Evolutionary conservation across 306 rosid genomes (phyloP).

Genomic region (Pyrus pyrifolia): DNA sequence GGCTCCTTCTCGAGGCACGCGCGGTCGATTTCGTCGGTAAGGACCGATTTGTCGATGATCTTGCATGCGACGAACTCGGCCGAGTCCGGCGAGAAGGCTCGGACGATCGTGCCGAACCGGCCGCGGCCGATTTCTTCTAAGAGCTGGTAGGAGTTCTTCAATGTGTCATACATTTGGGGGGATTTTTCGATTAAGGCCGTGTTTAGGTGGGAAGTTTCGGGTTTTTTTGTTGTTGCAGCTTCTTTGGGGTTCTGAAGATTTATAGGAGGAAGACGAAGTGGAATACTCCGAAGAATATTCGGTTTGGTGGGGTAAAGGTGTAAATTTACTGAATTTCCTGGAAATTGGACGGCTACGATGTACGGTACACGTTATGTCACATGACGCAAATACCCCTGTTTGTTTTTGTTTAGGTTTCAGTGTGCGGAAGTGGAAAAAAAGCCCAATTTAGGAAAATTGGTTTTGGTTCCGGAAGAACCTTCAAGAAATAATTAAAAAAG

Average conservation of each 20-base stretch:
- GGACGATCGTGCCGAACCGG: conserved; percentile 54
- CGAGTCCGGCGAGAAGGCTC: conserved; percentile 35
- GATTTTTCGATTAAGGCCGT: not conserved
- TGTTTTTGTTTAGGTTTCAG: not conserved
- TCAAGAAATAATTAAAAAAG: not conserved
- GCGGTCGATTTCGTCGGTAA: conserved; percentile 52
- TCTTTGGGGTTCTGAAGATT: not conserved
- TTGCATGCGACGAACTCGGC: conserved; percentile 48
- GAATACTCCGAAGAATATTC: conserved; percentile 30
- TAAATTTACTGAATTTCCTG: not conserved
- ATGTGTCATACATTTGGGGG: conserved; percentile 41
- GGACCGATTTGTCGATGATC: conserved; percentile 46
- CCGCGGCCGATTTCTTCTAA: conserved; percentile 78
- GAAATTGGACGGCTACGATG: not conserved
- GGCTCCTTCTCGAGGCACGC: conserved; percentile 64
- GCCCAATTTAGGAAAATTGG: not conserved
- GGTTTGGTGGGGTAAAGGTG: not conserved
- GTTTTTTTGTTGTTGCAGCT: not conserved
- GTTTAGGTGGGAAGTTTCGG: not conserved
- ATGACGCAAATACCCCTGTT: not conserved
- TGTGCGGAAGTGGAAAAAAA: not conserved
- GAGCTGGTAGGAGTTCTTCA: conserved; percentile 39
- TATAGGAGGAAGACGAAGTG: conserved; percentile 2
- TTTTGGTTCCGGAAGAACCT: not conserved
- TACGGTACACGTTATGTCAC: not conserved